phyloP scores from a whole-genome alignment of 2,329 filamentous ascomycete species.

The Arthrobotrys musiformis region DNA sequence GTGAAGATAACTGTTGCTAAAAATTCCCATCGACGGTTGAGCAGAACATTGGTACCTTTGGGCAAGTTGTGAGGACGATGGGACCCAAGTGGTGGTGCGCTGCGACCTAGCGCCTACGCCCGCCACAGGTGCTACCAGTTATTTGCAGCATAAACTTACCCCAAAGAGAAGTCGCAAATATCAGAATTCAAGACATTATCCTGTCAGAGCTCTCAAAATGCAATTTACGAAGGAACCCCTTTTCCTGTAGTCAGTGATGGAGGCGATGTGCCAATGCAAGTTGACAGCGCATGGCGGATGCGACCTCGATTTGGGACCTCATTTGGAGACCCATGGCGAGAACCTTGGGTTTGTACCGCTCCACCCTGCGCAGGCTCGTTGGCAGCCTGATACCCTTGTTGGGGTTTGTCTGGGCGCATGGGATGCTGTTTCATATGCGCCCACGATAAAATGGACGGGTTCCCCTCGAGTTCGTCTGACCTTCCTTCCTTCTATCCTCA shows the following conservation, averaged over 20 bases:
- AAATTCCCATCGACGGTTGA: conserved; percentile 9
- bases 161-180: conserved; percentile 39
- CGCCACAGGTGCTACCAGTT: conserved; percentile 29
- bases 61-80: neutral
- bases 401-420: conserved; percentile 22
- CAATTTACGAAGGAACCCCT: conserved; percentile 38
- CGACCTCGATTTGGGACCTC: conserved; percentile 24
- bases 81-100: conserved; percentile 14
- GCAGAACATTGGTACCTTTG: neutral
- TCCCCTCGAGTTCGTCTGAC: conserved; percentile 21
- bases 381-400: conserved; percentile 24
- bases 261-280: conserved; percentile 15
- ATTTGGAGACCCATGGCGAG: conserved; percentile 33
- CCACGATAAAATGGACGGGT: conserved; percentile 53
- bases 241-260: conserved; percentile 25
- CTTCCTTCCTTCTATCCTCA: conserved; percentile 38
- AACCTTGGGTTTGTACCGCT: conserved; percentile 8
- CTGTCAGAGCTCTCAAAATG: conserved; percentile 49
- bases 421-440: conserved; percentile 43
- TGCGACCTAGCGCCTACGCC: conserved; percentile 23
- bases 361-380: conserved; percentile 20
- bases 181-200: conserved; percentile 14
- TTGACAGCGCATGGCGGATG: conserved; percentile 34
- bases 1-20: conserved; percentile 28
- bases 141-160: conserved; percentile 43